phyloP scores from a whole-genome alignment of 1,139 yeast genomes.

The Sugiyamaella castrensis region DNA sequence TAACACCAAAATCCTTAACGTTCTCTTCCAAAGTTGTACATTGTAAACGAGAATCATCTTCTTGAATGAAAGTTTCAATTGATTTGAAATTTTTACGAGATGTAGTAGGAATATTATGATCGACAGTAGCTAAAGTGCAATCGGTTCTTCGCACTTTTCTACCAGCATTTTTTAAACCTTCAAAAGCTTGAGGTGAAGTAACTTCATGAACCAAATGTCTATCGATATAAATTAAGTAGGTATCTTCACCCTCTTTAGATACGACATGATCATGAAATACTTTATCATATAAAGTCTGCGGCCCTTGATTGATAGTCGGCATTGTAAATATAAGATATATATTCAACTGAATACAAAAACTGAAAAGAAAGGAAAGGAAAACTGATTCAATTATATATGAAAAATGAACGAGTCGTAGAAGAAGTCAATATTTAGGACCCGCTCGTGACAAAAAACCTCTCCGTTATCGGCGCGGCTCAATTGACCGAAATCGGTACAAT shows the following conservation, averaged over 20 bases:
- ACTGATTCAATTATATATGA: neutral
- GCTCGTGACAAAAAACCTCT: too few species aligned
- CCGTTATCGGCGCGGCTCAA: too few species aligned
- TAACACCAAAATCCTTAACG: conserved; percentile 82
- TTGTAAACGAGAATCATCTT: conserved; percentile 88
- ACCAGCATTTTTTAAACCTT: conserved; percentile 83
- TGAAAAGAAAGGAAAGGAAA: neutral
- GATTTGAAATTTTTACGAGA: conserved; percentile 73
- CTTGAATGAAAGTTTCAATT: conserved; percentile 78
- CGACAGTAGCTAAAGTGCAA: conserved; percentile 96
- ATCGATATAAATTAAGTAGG: conserved; percentile 83
- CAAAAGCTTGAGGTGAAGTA: conserved; percentile 98
- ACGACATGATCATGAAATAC: conserved; percentile 94
- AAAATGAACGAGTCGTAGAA: too few species aligned
- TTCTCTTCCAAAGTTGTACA: conserved; percentile 90
- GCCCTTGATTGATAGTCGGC: conserved; percentile 28
- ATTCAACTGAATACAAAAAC: neutral
- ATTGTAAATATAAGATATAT: conserved; percentile 13
- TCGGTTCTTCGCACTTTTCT: conserved; percentile 87
- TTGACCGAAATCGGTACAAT: too few species aligned
- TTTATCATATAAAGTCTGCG: conserved; percentile 81
- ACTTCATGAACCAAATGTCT: conserved; percentile 98
- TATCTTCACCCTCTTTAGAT: conserved; percentile 82
- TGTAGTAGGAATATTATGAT: conserved; percentile 94
- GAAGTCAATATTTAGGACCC: too few species aligned